Evolutionary conservation across 2,329 filamentous ascomycete species (phyloP), one percentile per base, ranked within the genome.

Genomic region (Colletotrichum sojae): DNA sequence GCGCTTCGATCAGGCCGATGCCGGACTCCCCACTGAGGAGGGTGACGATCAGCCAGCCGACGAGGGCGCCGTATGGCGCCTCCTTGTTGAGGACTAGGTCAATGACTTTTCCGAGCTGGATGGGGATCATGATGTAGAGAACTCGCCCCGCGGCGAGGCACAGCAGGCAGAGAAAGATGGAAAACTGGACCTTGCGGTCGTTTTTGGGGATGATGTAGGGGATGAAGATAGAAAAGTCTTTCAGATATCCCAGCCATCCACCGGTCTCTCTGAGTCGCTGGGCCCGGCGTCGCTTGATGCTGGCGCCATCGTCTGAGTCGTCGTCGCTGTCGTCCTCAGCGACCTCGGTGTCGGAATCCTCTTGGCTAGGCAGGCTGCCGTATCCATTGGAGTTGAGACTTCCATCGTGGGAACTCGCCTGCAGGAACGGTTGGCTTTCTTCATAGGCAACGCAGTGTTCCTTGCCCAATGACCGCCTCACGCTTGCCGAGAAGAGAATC

Each of bases 241-340:
- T 69, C 31, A 79, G 64, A 22, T 79, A 79, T 9, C 72, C 76
- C 55, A 70, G 62, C 78, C 78, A 79, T 9, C 78, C 76, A 1
- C 78, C 78, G 1, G 72, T 72, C 6, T 78, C 71, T 13, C 75
- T 65, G 43, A 80, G 72, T 3, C 71, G 71, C 59, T 76, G 73
- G 20, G 72, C 73, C 1, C 75, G 74, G 3, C 69, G 71, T 48
- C n/a, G 74, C 51, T 78, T 78, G 22, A 77, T 73, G 9, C 72
- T 68, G 15, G 72, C 71, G 5, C 73, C 75, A 1, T 76, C 72
- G 0, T 74, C 72, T 2, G 61, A 40, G 25, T 63, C 77, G 12
- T 58, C 54, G 12, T 71, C 77, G n/a, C 62, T 57, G 12, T 71
- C 67, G n/a, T 69, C 60, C 15, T 70, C 68, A 20, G 36, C 54